Percentiles rank a stretch among this genome's conserved stretches.
Conservation (phyloP, 495 filamentous ascomycete species). For the Jackrogersella minutella region DNA sequence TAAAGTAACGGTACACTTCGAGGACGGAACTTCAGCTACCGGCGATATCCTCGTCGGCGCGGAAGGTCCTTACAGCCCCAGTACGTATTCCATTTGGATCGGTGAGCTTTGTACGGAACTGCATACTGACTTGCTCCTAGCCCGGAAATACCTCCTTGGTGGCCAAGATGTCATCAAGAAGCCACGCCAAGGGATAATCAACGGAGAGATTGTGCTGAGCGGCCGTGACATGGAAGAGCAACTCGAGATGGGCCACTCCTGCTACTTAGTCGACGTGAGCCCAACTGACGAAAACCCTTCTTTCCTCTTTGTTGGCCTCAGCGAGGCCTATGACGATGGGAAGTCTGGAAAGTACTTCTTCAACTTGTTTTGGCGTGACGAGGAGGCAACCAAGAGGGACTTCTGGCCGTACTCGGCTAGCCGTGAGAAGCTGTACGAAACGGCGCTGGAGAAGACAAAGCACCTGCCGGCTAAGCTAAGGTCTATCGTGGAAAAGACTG, state of each 20-base stretch:
- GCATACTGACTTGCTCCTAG: conserved; percentile 3
- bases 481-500: conserved; percentile 36
- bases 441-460: conserved; percentile 35
- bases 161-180: conserved; percentile 28
- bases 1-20: conserved; percentile 40
- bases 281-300: conserved; percentile 29
- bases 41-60: conserved; percentile 60
- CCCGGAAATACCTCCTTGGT: conserved; percentile 48
- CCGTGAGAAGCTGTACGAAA: conserved; percentile 31
- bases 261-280: conserved; percentile 29
- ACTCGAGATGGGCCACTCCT: conserved; percentile 38
- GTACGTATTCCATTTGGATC: conserved; percentile 15
- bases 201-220: conserved; percentile 33
- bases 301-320: conserved; percentile 37
- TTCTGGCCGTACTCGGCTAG: conserved; percentile 38
- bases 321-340: conserved; percentile 31
- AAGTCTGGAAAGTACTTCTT: conserved; percentile 40
- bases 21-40: conserved; percentile 48
- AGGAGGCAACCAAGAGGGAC: conserved; percentile 27
- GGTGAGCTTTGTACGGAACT: not conserved
- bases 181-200: conserved; percentile 36
- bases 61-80: conserved; percentile 56
- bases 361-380: conserved; percentile 37
- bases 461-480: conserved; percentile 31
- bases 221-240: conserved; percentile 41